These are phyloP conservation scores for Gymnopilus junonius DNA, from an alignment of 768 basidiomycete species.

Conservation along the genomic window DNA sequence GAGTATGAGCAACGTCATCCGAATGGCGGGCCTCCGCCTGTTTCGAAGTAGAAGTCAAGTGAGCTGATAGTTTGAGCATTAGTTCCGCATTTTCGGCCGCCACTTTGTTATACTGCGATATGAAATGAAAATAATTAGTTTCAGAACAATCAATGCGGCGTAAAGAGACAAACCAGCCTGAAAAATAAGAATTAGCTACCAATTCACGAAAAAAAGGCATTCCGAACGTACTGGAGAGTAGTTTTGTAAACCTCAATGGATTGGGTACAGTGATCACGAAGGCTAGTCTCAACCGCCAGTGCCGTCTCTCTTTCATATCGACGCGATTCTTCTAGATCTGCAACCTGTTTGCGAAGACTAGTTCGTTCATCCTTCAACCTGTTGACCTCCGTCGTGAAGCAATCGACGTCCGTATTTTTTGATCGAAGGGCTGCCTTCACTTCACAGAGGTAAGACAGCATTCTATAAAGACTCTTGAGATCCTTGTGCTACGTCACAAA, in stretches of 20 bases:
- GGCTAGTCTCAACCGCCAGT: constrained; percentile 51
- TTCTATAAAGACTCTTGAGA: constrained; percentile 50
- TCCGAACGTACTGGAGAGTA: constrained; percentile 43
- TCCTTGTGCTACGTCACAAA: constrained; percentile 47
- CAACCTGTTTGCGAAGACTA: constrained; percentile 40
- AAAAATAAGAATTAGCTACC: neutral
- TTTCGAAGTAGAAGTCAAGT: constrained; percentile 6
- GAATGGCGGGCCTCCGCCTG: neutral
- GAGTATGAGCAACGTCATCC: neutral
- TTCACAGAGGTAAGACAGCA: constrained; percentile 56
- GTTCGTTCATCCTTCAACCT: constrained; percentile 42
- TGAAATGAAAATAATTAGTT: neutral
- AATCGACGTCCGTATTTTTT: constrained; percentile 37
- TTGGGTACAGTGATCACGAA: constrained; percentile 55
- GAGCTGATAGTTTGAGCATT: constrained; percentile 10
- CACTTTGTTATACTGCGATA: constrained; percentile 24
- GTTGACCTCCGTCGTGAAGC: constrained; percentile 36
- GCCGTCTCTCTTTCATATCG: constrained; percentile 57
- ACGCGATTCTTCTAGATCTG: constrained; percentile 42
- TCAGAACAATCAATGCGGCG: neutral
- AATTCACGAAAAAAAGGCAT: neutral
- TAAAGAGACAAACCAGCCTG: constrained; percentile 26
- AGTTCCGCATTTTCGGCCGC: constrained; percentile 20
- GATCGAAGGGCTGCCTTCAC: constrained; percentile 43
- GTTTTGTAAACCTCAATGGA: constrained; percentile 47